Base-by-base conservation (phyloP, 352 stramenopile genomes). In the Pythium pectinolyticum region DNA sequence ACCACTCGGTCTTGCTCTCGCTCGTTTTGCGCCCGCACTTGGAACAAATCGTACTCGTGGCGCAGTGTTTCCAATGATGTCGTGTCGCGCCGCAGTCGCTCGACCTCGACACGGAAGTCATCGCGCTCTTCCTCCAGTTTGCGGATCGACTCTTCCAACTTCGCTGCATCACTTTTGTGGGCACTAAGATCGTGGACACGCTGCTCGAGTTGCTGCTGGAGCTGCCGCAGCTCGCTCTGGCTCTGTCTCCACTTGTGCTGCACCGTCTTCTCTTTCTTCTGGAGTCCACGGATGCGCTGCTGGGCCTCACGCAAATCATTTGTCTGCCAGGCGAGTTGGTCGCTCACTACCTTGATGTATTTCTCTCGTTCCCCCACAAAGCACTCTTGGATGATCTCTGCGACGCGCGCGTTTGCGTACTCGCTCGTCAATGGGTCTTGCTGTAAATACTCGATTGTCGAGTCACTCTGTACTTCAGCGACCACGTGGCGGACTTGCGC, bases 311-410 rank as follows among this genome's bases (percentile, higher is more conserved):
- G 73, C 30, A 90, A 39, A 41, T 88, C 75, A 30, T 72, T 86
- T 22, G 81, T 81, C 43, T 90, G 80, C 80, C 78, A 90, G 41
- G 82, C 84, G 34, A 87, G 73, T 57, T 91, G 81, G 43, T 89
- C 80, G 48, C 70, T 84, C 69, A 91, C 73, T 11, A 78, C 69
- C 41, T 86, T 79, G 56, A 93, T 73, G 61, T 88, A 91, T n/a
- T 83, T 73, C 59, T 93, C 82, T 20, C 80, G 73, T 50, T 90
- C 80, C 25, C 83, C 72, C 10, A 77, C 71, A 62, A 93, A 90
- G 25, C 74, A 84, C 59, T 91, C 80, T 19, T 80, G 66, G 8
- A 93, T 67, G 56, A 93, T 79, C 62, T 93, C 84, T 32, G 68
- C 72, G 14, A 93, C 62, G 4, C 82, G 73, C 24, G 69, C 69